A percentile compares a stretch with the other conserved stretches of the same genome.
Evolutionary conservation across 495 filamentous ascomycete species (phyloP).

Genomic region (Elaphomyces granulatus): DNA sequence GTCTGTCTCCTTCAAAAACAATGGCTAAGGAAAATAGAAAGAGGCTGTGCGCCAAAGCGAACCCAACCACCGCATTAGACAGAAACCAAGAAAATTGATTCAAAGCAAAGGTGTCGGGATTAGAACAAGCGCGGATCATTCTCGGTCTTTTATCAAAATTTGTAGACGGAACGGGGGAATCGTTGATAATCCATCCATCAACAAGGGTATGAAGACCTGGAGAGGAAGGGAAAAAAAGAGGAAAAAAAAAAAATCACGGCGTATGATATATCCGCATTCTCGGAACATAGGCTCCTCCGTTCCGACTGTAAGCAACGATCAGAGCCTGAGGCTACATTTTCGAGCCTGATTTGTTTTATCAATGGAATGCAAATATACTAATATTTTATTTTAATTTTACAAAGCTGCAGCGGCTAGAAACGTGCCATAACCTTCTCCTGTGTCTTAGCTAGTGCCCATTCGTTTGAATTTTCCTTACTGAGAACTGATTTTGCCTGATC

Average conservation of each 20-base stretch:
- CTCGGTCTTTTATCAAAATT: slow-evolving; percentile 36
- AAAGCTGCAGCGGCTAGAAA: slow-evolving; percentile 26
- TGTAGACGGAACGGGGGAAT: slow-evolving; percentile 18
- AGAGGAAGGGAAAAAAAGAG: slow-evolving; percentile 14
- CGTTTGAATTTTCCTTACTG: slow-evolving; percentile 51
- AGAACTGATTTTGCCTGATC: slow-evolving; percentile 56
- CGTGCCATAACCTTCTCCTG: slow-evolving; percentile 54
- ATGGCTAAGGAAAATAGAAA: slow-evolving; percentile 1
- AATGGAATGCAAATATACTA: background rate
- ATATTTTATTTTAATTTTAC: background rate
- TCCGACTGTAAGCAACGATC: slow-evolving; percentile 1
- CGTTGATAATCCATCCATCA: slow-evolving; percentile 13
- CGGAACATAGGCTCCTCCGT: slow-evolving; percentile 2
- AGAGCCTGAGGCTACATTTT: slow-evolving; percentile 3
- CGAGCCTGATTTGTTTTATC: background rate
- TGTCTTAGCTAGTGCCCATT: slow-evolving; percentile 62
- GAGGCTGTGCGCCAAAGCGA: slow-evolving; percentile 35
- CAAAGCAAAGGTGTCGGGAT: slow-evolving; percentile 26
- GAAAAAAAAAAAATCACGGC: slow-evolving; percentile 8
- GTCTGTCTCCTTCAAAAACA: too few relatives aligned
- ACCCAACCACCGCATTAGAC: slow-evolving; percentile 30
- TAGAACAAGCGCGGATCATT: slow-evolving; percentile 31
- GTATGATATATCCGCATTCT: background rate
- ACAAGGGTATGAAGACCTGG: slow-evolving; percentile 36
- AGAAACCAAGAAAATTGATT: slow-evolving; percentile 8